Evolutionary conservation across 2,329 filamentous ascomycete species (phyloP), one percentile per base, ranked within the genome.

Genomic region (Apiospora aurea): DNA sequence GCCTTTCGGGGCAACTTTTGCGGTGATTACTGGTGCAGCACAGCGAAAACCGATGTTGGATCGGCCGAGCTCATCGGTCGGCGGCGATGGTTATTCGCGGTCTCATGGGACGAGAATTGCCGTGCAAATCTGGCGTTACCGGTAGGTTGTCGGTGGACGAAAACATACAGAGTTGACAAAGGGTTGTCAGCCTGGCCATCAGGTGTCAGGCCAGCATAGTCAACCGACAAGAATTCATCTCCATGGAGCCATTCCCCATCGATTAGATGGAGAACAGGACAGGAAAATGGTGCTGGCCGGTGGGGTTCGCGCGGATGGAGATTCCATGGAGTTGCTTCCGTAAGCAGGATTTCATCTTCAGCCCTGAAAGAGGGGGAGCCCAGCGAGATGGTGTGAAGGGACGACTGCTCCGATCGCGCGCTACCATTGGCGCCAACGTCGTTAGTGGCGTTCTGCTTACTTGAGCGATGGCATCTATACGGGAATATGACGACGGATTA

Each of bases 281-380:
- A 41, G 57, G 57, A 24, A 64, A 64, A 51, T n/a, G 57, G 57
- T 34, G 57, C 57, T 64, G 57, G 57, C 18, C 18, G 34, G 57
- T 64, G 57, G 57, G 57, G 57, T 64, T 41, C 57, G 14, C 34
- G 18, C 34, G 34, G 57, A 64, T 41, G 57, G 57, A 64, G 34
- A 64, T 64, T 41, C 57, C 57, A 14, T 64, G 29, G 57, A n/a
- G 18, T 41, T 64, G 57, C 57, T 64, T 64, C 10, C 57, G 57
- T 64, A 64, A 64, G 57, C 57, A 64, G 57, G 21, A 64, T 64
- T 64, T 64, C 57, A 64, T 64, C 57, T 64, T 64, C 57, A 64
- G 57, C 57, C 57, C 57, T 64, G 57, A 64, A 64, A 64, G 57
- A 64, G 57, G 57, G 53, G 57, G 34, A 41, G 57, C 34, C 34